These are phyloP conservation scores for Penicillium turbatum DNA, from an alignment of 495 filamentous ascomycete species.

Conservation along the genomic window DNA sequence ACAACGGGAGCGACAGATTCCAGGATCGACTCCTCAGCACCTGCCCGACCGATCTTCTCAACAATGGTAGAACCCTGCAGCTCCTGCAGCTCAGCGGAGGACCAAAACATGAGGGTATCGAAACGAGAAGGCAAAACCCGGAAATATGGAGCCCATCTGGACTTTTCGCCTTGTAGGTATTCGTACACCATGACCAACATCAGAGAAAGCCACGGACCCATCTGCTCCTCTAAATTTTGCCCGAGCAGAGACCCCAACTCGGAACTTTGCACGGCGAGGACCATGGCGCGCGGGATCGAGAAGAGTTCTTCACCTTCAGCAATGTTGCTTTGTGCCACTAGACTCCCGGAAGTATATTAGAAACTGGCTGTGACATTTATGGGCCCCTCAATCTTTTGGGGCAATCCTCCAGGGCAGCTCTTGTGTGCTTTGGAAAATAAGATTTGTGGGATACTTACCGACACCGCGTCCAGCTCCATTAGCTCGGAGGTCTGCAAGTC, in stretches of 20 bases:
- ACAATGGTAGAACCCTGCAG: constrained; percentile 75
- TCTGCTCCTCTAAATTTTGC: constrained; percentile 41
- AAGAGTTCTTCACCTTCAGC: constrained; percentile 62
- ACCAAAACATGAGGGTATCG: constrained; percentile 92
- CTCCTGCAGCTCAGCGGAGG: constrained; percentile 59
- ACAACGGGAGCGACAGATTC: constrained; percentile 60
- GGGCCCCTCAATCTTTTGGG: constrained; percentile 8
- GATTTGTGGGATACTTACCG: constrained; percentile 40
- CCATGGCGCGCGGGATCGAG: constrained; percentile 52
- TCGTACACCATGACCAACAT: constrained; percentile 83
- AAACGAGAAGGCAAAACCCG: constrained; percentile 73
- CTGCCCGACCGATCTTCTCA: constrained; percentile 70
- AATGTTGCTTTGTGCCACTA: constrained; percentile 56
- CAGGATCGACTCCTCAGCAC: constrained; percentile 65
- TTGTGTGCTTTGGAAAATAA: constrained; percentile 18
- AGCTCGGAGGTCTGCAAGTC: constrained; percentile 49
- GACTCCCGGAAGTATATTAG: not conserved
- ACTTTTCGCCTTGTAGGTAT: constrained; percentile 54
- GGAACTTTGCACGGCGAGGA: constrained; percentile 53
- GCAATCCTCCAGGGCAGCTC: constrained; percentile 5
- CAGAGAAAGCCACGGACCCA: constrained; percentile 57
- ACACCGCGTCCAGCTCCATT: constrained; percentile 55
- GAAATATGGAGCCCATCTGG: constrained; percentile 77
- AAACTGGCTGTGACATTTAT: not conserved
- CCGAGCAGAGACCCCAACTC: constrained; percentile 41